A percentile compares a stretch with the other conserved stretches of the same genome.
Evolutionary conservation across 768 basidiomycete genomes (phyloP).

Genomic region (Suillus weaverae): DNA sequence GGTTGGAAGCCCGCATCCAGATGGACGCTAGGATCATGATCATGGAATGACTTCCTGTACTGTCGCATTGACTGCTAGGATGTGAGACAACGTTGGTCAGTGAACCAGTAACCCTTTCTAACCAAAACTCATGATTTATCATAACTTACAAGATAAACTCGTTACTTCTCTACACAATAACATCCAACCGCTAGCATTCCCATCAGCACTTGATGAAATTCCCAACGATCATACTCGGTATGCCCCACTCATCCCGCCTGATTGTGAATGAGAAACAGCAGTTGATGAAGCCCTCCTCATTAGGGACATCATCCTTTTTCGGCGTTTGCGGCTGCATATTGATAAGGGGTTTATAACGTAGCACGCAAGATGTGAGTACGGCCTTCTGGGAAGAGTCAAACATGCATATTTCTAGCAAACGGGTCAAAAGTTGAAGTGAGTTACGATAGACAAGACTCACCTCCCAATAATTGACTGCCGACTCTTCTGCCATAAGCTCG

Average conservation of each 20-base stretch:
- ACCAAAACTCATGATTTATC: background rate
- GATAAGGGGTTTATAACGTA: slow-evolving; percentile 73
- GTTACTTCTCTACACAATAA: slow-evolving; percentile 4
- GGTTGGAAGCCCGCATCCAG: slow-evolving; percentile 42
- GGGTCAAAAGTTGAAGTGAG: background rate
- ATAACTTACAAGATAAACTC: slow-evolving; percentile 4
- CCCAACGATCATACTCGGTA: slow-evolving; percentile 88
- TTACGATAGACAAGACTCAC: slow-evolving; percentile 39
- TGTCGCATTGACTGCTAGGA: slow-evolving; percentile 61
- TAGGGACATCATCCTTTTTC: slow-evolving; percentile 34
- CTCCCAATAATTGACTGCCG: slow-evolving; percentile 98
- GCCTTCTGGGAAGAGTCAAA: slow-evolving; percentile 93
- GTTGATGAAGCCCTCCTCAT: slow-evolving; percentile 76
- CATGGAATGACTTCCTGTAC: slow-evolving; percentile 60
- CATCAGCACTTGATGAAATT: slow-evolving; percentile 75
- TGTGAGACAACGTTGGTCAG: background rate
- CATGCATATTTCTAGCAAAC: slow-evolving; percentile 82
- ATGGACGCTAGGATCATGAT: slow-evolving; percentile 67
- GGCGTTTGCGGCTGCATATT: slow-evolving; percentile 37
- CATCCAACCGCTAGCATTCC: background rate
- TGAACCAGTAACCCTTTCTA: background rate
- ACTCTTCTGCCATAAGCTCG: slow-evolving; percentile 97
- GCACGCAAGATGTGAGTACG: slow-evolving; percentile 87
- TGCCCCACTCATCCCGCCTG: slow-evolving; percentile 79
- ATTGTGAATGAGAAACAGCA: slow-evolving; percentile 94